These are phyloP conservation scores for Ganoderma sinense DNA, from an alignment of 1,284 basidiomycete genomes.

Conservation along the genomic window DNA sequence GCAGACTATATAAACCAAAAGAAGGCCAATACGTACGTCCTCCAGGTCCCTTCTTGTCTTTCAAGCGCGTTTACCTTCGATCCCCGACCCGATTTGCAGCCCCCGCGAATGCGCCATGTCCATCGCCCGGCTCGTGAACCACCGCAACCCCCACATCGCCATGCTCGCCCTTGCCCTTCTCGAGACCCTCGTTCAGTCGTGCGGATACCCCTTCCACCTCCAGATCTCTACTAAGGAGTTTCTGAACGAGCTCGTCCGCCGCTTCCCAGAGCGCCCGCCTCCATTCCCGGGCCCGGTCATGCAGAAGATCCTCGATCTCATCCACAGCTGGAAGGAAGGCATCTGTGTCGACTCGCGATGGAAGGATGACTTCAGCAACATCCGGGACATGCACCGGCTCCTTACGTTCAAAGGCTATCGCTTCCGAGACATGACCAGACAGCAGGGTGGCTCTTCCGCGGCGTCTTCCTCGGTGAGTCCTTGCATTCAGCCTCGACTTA, in stretches of 20 bases:
- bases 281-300: slow-evolving; percentile 95
- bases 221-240: slow-evolving; percentile 99
- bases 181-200: slow-evolving; percentile 94
- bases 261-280: slow-evolving; percentile 97
- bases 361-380: slow-evolving; percentile 97
- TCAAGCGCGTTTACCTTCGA: slow-evolving; percentile 13
- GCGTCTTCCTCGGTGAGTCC: slow-evolving; percentile 56
- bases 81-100: slow-evolving; percentile 46
- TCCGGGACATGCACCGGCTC: slow-evolving; percentile 97
- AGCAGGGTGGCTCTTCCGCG: slow-evolving; percentile 39
- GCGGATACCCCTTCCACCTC: slow-evolving; percentile 96
- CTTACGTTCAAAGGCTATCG: slow-evolving; percentile 97
- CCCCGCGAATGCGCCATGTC: slow-evolving; percentile 91
- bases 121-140: slow-evolving; percentile 84
- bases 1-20: slow-evolving; percentile 94
- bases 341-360: slow-evolving; percentile 91
- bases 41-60: slow-evolving; percentile 3
- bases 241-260: slow-evolving; percentile 96
- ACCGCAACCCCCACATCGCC: slow-evolving; percentile 90
- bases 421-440: slow-evolving; percentile 74
- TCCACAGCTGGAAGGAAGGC: slow-evolving; percentile 95
- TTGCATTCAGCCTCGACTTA: too few relatives aligned
- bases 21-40: slow-evolving; percentile 93
- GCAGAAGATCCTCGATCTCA: slow-evolving; percentile 93
- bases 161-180: slow-evolving; percentile 86